Evolutionary conservation across 768 basidiomycete species (phyloP).

Genomic region (Coprinellus micaceus): DNA sequence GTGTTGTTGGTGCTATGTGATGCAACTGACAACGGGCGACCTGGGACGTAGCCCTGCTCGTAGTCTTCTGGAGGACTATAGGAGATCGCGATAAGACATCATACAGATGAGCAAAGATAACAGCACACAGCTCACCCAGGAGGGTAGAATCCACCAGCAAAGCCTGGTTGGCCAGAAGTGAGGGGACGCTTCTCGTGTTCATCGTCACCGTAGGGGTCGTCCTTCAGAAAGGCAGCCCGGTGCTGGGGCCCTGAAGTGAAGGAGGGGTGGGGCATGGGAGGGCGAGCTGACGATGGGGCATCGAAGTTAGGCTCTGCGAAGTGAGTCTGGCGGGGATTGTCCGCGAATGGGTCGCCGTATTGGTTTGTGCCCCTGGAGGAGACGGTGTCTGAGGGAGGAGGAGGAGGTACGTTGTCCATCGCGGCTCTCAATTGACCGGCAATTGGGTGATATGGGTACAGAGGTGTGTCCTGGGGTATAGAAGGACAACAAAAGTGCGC

Average conservation of each 20-base stretch:
- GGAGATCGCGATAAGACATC: conserved; percentile 9
- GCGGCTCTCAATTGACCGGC: conserved; percentile 12
- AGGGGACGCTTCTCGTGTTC: conserved; percentile 80
- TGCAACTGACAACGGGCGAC: conserved; percentile 47
- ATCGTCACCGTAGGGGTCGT: conserved; percentile 54
- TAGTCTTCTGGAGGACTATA: conserved; percentile 52
- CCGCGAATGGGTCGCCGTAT: conserved; percentile 69
- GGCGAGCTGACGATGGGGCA: conserved; percentile 18
- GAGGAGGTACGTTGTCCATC: conserved; percentile 39
- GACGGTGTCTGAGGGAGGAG: conserved; percentile 31
- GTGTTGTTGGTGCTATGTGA: conserved; percentile 54
- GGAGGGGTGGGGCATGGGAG: conserved; percentile 44
- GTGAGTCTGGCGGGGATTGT: conserved; percentile 58
- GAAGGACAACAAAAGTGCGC: too few relatives aligned
- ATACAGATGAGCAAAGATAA: background rate
- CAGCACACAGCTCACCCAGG: conserved; percentile 50
- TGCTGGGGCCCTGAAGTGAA: conserved; percentile 48
- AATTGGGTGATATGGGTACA: conserved; percentile 11
- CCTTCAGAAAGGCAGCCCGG: conserved; percentile 49
- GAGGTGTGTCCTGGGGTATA: conserved; percentile 1
- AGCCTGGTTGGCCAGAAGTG: conserved; percentile 48
- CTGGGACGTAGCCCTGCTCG: conserved; percentile 60
- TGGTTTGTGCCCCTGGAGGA: conserved; percentile 25
- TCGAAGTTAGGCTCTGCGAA: conserved; percentile 54
- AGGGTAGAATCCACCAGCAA: conserved; percentile 68